Evolutionary conservation across 352 stramenopile genomes (phyloP), one percentile per base, ranked within the genome.

Genomic region (Pythium rishiriense): DNA sequence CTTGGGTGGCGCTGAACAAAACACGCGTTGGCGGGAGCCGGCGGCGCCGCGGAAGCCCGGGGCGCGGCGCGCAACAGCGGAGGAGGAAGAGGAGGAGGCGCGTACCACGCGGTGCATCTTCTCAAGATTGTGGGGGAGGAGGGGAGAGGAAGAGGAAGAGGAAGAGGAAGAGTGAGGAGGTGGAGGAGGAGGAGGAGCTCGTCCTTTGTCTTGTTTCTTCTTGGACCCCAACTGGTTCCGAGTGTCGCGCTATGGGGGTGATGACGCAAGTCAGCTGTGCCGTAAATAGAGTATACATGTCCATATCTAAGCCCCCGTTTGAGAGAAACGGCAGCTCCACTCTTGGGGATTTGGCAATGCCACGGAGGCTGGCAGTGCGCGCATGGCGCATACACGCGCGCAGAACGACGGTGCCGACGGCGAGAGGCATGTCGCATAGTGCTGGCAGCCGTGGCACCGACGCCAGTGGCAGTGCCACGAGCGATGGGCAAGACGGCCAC

Each of bases 1-100:
- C 48, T 82, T 85, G 4, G 73, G 69, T 43, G 56, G 31, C 21
- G 74, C 68, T 10, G 78, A 79, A 69, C 79, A 85, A 64, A 87
- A 74, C 52, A 87, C 75, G 61, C 75, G 62, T 72, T 61, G 48
- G 55, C 57, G 58, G 35, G 33, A 28, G 22, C 37, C 64, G 21
- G 28, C 41, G 53, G 64, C 53, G 70, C 58, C 33, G 47, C 42
- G 56, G 52, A 39, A 64, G 45, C 11, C 31, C 35, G 50, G 52
- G 51, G 53, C 22, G 22, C 42, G 53, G 49, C 51, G 28, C 21
- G 33, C 43, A 60, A 45, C 37, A 14, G 52, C 31, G 45, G 29
- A 3, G 8, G 28, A 4, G 37, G 58, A 58, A 17, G 42, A 46
- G 24, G 47, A 50, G 25, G 39, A 19, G 26, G 51, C 26, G 43